Evolutionary conservation across 2,329 filamentous ascomycete genomes (phyloP).

Genomic region (Colletotrichum liaoningense): DNA sequence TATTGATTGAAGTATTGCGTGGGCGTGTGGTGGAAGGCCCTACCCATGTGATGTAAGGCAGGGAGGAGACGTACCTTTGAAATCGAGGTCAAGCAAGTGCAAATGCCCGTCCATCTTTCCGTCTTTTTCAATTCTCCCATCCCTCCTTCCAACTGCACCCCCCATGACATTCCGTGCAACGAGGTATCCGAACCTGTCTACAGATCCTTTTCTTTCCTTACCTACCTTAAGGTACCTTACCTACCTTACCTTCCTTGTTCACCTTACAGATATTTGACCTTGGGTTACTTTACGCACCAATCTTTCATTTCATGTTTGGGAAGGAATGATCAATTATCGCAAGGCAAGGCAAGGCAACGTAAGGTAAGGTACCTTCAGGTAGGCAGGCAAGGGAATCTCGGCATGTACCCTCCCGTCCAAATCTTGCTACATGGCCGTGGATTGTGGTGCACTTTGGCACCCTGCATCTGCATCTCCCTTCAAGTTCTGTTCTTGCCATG

Average conservation of each 20-base stretch:
- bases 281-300: background rate
- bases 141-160: conserved; percentile 4
- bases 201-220: no score
- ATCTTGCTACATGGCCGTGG: background rate
- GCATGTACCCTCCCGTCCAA: conserved; percentile 11
- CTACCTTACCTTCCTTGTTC: no score
- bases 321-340: background rate
- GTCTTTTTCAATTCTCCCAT: conserved; percentile 5
- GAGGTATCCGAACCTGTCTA: no score
- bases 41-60: no score
- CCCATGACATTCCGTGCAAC: conserved; percentile 24
- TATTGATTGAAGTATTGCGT: no score
- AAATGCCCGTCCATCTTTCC: background rate
- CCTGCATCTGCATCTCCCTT: conserved; percentile 1
- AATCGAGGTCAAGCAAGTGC: background rate
- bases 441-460: conserved; percentile 1
- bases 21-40: no score
- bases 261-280: no score
- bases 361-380: background rate
- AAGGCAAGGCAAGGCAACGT: background rate
- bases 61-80: background rate
- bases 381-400: background rate
- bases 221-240: no score
- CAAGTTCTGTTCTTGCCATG: conserved; percentile 9
- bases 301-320: background rate